Base-by-base conservation (phyloP, 495 filamentous ascomycete genomes). In the Aspergillus baeticus region DNA sequence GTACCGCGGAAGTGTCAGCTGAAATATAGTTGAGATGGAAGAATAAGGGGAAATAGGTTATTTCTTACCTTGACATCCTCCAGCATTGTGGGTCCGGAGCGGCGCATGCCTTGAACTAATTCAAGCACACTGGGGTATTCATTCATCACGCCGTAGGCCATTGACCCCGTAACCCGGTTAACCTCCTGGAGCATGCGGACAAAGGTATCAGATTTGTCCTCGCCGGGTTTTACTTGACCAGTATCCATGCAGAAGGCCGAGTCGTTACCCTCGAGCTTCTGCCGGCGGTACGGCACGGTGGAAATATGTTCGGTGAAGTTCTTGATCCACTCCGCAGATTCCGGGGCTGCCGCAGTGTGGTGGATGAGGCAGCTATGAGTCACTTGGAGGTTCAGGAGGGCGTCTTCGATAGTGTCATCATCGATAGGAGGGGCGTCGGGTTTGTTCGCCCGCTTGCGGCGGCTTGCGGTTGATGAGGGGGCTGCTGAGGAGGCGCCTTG, bases 291-390 rank as follows among this genome's bases (percentile, higher is more conserved):
- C 0, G 88, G 89, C 26, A 88, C 84, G 0, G 85, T 88, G 35
- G 85, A 86, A 58, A 96, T 84, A 57, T 94, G 86, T 62, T 91
- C 84, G 1, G 90, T 94, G 67, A 94, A 93, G 35, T 82, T 80
- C 36, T 81, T 80, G 26, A 94, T 84, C 89, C 88, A 91, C 63
- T 87, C 80, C 2, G 89, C 87, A 0, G 88, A 89, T 54, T 92
- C 87, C 0, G 83, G 53, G 4, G 77, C 58, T 5, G 68, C 63
- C 29, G 66, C 71, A n/a, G 87, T 88, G 62, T 94, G 88, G 66
- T 92, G 87, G 51, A 94, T 84, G 0, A 91, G 74, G 47, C 81
- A 82, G 15, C 70, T 64, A 72, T 92, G 85, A 3, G 78, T 61
- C 34, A 94, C 75, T 69, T 96, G 91, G 7, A 94, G 72, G 10